Percentiles rank a stretch among this genome's conserved stretches.
phyloP scores from a whole-genome alignment of 2,329 filamentous ascomycete genomes.

The Thelonectria discophora region DNA sequence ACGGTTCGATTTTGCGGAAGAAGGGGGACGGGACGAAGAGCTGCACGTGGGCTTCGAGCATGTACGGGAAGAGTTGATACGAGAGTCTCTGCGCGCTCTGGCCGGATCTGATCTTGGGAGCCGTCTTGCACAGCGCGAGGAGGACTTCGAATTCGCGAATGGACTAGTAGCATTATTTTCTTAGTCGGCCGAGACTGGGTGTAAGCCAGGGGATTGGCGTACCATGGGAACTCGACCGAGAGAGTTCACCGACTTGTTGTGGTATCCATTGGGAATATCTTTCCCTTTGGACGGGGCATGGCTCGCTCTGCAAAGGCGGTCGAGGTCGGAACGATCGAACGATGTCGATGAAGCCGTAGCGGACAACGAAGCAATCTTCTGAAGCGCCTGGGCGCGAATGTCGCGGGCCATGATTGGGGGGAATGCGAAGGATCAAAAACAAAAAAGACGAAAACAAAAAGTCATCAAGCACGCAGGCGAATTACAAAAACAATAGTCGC shows the following conservation, averaged over 20 bases:
- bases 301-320: slow-evolving; percentile 68
- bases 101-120: slow-evolving; percentile 74
- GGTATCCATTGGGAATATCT: slow-evolving; percentile 59
- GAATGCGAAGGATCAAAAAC: not conserved
- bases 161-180: slow-evolving; percentile 60
- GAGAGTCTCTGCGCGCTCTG: slow-evolving; percentile 81
- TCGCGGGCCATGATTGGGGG: slow-evolving; percentile 58
- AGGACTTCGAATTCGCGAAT: slow-evolving; percentile 92
- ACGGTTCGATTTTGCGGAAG: slow-evolving; percentile 83
- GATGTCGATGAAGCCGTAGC: slow-evolving; percentile 62
- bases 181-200: slow-evolving; percentile 29
- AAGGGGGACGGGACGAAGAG: slow-evolving; percentile 81
- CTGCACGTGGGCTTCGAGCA: slow-evolving; percentile 85
- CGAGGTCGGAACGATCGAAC: slow-evolving; percentile 70
- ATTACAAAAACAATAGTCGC: slow-evolving; percentile 13
- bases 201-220: slow-evolving; percentile 33
- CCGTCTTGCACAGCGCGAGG: slow-evolving; percentile 89
- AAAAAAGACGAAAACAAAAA: slow-evolving; percentile 12
- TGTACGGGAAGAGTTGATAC: slow-evolving; percentile 82
- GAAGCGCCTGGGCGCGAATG: slow-evolving; percentile 69
- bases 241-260: slow-evolving; percentile 51
- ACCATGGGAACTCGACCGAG: slow-evolving; percentile 70
- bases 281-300: slow-evolving; percentile 56
- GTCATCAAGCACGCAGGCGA: not conserved
- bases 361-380: slow-evolving; percentile 72